Base-by-base conservation (phyloP, 179 eudicot species). In the Silene vulgaris region DNA sequence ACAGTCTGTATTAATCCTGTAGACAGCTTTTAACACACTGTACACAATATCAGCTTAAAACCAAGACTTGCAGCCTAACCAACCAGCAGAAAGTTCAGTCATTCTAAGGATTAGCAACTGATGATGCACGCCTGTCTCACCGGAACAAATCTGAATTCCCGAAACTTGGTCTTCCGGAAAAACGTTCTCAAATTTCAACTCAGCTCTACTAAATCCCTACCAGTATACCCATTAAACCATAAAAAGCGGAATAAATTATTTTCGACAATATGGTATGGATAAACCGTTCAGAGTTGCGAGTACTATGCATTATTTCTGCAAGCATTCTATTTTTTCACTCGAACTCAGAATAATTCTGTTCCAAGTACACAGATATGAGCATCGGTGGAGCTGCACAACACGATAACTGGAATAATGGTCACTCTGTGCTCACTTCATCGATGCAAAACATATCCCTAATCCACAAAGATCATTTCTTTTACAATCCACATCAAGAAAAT, bases 1-100 rank as follows among this genome's bases (percentile, higher is more conserved):
- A 28, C 12, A 16, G 74, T 54, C 37, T 26, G 30, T 52, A 54
- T n/a, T 50, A 26, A 54, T 11, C 11, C 11, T 52, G 35, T 21
- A 5, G 5, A 29, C 74, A 71, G 0, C 74, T 45, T 21, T 19
- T 23, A 43, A 21, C 4, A 21, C 71, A 68, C 17, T 35, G 28
- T 19, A 37, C 71, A 68, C 16, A 37, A 52, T 1, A 71, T 69
- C 73, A 69, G 73, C 73, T 20, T 2, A 71, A 69, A 45, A 26
- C 23, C 13, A 48, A 1, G 35, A 3, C 11, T 23, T 43, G 52
- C 28, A 20, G 28, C 56, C 43, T 32, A 37, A 68, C n/a, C 45
- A 20, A 43, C 57, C 72, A 43, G 40, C 74, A 50, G 62, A 50
- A 70, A 71, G 5, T 52, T 43, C 56, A 19, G 72, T 48, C 29